These are phyloP conservation scores for Fusarium buxicola DNA, from an alignment of 2,329 filamentous ascomycete species.

Conservation along the genomic window DNA sequence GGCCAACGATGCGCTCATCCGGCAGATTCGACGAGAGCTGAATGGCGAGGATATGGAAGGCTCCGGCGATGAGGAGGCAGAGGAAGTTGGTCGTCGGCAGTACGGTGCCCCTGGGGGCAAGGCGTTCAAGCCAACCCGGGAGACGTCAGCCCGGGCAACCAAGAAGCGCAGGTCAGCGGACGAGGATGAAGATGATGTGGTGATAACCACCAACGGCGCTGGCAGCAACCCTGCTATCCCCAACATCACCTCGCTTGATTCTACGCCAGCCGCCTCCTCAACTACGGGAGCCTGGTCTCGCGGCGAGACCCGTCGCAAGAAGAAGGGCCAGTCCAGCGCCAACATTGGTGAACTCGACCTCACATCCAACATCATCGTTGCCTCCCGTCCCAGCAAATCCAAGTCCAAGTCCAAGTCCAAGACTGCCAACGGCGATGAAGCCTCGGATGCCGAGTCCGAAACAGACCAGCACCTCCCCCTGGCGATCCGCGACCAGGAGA, in stretches of 20 bases:
- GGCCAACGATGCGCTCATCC: slow-evolving; percentile 82
- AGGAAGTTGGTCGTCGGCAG: slow-evolving; percentile 74
- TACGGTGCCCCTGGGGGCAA: slow-evolving; percentile 66
- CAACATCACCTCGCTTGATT: slow-evolving; percentile 30
- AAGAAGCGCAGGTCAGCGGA: slow-evolving; percentile 46
- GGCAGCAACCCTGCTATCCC: slow-evolving; percentile 33
- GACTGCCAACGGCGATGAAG: slow-evolving; percentile 45
- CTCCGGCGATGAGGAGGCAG: slow-evolving; percentile 63
- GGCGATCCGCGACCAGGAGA: slow-evolving; percentile 70
- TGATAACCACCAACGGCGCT: slow-evolving; percentile 42
- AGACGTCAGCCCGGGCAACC: slow-evolving; percentile 46
- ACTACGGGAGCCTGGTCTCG: slow-evolving; percentile 58
- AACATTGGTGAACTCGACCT: slow-evolving; percentile 56
- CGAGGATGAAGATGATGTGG: slow-evolving; percentile 45
- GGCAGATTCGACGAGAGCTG: slow-evolving; percentile 77
- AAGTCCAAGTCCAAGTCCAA: slow-evolving; percentile 45
- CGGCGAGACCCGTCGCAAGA: slow-evolving; percentile 53
- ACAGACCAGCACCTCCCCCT: slow-evolving; percentile 65
- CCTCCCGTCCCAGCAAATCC: slow-evolving; percentile 47
- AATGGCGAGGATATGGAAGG: slow-evolving; percentile 68
- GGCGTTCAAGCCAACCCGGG: slow-evolving; percentile 47
- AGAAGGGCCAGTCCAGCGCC: slow-evolving; percentile 49
- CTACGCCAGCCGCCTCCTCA: slow-evolving; percentile 37
- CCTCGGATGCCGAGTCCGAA: slow-evolving; percentile 56
- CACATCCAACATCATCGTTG: slow-evolving; percentile 50